phyloP scores from a whole-genome alignment of 768 basidiomycete genomes.

The Butyriboletus loyo region DNA sequence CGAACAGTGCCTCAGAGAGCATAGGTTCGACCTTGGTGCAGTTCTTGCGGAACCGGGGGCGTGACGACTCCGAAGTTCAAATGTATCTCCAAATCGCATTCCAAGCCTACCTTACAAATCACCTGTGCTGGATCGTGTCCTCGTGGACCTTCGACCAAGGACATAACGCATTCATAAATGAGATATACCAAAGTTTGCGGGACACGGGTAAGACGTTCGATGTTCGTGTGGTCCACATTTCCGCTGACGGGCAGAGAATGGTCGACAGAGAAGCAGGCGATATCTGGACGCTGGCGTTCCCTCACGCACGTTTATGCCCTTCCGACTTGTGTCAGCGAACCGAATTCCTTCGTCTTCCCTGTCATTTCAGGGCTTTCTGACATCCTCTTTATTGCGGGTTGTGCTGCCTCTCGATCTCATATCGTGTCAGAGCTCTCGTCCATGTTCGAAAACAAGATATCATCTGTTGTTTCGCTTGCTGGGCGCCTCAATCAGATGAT shows the following conservation, averaged over 20 bases:
- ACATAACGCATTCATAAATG: background rate
- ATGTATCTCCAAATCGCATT: conserved; percentile 10
- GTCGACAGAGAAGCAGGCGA: conserved; percentile 1
- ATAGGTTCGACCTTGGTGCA: background rate
- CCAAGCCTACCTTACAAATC: background rate
- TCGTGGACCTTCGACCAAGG: conserved; percentile 7
- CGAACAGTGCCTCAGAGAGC: background rate
- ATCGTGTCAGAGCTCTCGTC: background rate
- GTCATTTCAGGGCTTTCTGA: background rate
- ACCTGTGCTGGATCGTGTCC: background rate
- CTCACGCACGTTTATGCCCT: background rate
- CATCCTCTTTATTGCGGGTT: conserved; percentile 1
- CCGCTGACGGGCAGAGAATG: background rate
- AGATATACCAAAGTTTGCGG: background rate
- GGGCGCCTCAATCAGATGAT: conserved; percentile 3
- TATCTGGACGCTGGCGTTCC: conserved; percentile 6
- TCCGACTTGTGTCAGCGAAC: background rate
- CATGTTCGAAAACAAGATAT: background rate
- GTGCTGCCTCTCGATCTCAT: background rate
- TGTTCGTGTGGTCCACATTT: background rate
- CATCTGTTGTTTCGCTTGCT: background rate
- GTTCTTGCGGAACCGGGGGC: background rate
- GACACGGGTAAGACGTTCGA: background rate
- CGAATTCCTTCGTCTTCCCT: background rate
- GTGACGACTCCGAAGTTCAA: background rate